Base-by-base conservation (phyloP, 441 rosid species). In the Adansonia gregorii region DNA sequence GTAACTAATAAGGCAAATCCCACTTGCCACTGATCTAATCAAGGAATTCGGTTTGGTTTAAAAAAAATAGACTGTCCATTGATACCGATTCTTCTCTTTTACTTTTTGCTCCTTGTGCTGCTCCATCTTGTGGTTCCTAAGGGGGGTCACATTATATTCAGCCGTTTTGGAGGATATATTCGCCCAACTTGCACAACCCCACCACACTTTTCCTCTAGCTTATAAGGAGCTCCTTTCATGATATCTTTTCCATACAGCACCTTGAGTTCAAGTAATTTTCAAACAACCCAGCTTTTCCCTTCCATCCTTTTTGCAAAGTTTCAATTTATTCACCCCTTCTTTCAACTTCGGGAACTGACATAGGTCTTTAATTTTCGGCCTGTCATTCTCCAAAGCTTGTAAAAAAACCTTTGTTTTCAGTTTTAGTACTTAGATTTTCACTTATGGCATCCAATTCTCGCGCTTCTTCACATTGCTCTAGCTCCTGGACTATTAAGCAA, bases 111-210 rank as follows among this genome's bases (percentile, higher is more conserved):
- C 82, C 78, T 78, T 86, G 82, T 78, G 84, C 73, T 80, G 56
- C 83, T 68, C 73, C 81, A 82, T 83, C 82, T 77, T 84, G 90
- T 87, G 91, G 88, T 83, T 84, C 80, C 81, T 61, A 79, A 79
- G 85, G 73, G 49, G 77, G 77, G 86, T 86, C 92, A 86, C 88
- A 72, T 86, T 66, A 58, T 75, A 79, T 69, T 79, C 73, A 78
- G 54, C 67, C 66, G 75, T 79, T 80, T 74, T 24, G 66, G 71
- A 76, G 89, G 86, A 89, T 83, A 83, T 90, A 92, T 92, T 87
- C 91, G 22, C 77, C 82, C 90, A 89, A 86, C 84, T 89, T 85
- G 90, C 85, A 73, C 75, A 84, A 82, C 91, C 92, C 90, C 89
- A 86, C 78, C 56, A 75, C 77, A 69, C 78, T 79, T 80, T 59